phyloP scores from a whole-genome alignment of 2,329 filamentous ascomycete genomes.

The Colletotrichum sp. region DNA sequence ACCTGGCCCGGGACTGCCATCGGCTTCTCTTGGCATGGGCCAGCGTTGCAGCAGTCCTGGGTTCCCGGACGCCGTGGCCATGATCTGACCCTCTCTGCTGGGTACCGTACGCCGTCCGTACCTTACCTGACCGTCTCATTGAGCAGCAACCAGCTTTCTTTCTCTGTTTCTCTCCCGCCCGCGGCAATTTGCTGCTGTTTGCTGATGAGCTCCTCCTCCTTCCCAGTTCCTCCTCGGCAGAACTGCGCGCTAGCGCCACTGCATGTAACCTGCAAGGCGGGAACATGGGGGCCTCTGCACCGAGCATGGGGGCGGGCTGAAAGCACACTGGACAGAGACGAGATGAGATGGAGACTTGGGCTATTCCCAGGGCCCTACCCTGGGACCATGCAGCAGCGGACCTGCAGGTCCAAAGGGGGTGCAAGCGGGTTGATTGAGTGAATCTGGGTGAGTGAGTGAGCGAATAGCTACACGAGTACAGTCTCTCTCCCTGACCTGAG shows the following conservation, averaged over 20 bases:
- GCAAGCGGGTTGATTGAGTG: neutral
- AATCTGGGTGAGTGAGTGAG: neutral
- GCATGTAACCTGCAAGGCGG: constrained; percentile 17
- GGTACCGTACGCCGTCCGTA: neutral
- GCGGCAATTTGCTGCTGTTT: neutral
- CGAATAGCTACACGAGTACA: neutral
- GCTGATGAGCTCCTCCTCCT: neutral
- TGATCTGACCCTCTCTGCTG: neutral
- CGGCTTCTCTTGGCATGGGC: neutral
- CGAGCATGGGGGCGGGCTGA: neutral
- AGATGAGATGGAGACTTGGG: constrained; percentile 14
- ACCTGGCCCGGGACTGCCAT: neutral
- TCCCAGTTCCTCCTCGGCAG: neutral
- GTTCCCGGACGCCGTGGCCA: neutral
- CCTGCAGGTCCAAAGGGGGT: constrained; percentile 15
- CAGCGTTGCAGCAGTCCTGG: neutral
- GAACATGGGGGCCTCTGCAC: neutral
- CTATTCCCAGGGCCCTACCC: neutral
- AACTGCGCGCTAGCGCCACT: constrained; percentile 11
- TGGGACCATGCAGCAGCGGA: constrained; percentile 16
- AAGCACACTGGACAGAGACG: neutral
- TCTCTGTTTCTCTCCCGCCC: neutral
- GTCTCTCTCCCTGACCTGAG: neutral
- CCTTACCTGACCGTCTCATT: neutral
- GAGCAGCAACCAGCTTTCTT: neutral